Base-by-base conservation (phyloP, 1,284 basidiomycete species). In the Ceratobasidium papillatum region DNA sequence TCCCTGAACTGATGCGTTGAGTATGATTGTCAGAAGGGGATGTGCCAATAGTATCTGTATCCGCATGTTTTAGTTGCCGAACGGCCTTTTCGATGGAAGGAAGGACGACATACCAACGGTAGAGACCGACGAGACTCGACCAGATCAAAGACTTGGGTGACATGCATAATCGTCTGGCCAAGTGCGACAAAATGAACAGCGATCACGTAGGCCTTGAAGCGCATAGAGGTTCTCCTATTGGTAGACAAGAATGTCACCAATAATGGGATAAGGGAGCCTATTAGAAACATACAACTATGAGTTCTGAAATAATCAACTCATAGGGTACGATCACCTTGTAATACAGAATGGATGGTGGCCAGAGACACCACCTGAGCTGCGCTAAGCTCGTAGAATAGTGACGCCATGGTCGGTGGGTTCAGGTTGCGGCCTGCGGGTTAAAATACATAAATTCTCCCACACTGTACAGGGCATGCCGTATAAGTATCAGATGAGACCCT, bases 91-190 rank as follows among this genome's bases (percentile, higher is more conserved):
- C 43, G 27, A 36, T 19, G 2, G 12, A 49, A 30, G 7, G 14
- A 5, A n/a, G 30, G 7, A 25, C 1, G 49, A 32, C 64, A 30
- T 36, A 52, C 64, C 17, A 34, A 4, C 30, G 30, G 12, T 1
- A 34, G 30, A 22, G 45, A 27, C 1, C 3, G 22, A 4, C 32
- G 30, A 36, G 45, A 34, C 47, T 38, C 47, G 22, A 66, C 19
- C n/a, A 41, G 9, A 22, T 51, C 34, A 19, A 66, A 66, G 2
- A 34, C 49, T 52, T 66, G 47, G 34, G 3, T 32, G 12, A 41
- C 52, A 34, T 54, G 64, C 32, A 66, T 66, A 22, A 47, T 47
- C 9, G 64, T 66, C 32, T 66, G 64, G 14, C 45, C 22, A n/a
- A 52, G 19, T 14, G 47, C 47, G 5, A 66, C 25, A 27, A 66